These are phyloP conservation scores for Saccharum officinarum DNA, from an alignment of 176 grass and related monocot species.

Conservation along the genomic window DNA sequence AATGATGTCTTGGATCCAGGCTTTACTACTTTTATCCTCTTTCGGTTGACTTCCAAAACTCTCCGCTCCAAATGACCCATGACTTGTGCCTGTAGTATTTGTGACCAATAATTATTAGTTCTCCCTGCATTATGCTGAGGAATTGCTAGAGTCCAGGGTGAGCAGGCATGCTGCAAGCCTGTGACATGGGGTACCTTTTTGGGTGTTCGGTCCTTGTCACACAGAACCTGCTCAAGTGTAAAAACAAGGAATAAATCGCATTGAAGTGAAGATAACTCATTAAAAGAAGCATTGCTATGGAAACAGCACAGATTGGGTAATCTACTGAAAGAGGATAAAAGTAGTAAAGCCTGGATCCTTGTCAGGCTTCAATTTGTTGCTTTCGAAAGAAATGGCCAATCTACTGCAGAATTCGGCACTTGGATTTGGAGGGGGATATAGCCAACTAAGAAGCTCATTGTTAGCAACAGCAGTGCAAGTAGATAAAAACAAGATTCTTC, in stretches of 20 bases:
- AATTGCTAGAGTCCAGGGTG: not conserved
- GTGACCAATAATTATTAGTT: not conserved
- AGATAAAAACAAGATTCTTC: slow-evolving; percentile 15
- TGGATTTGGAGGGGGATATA: slow-evolving; percentile 1
- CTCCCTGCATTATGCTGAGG: not conserved
- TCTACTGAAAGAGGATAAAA: no score
- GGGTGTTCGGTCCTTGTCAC: slow-evolving; percentile 74
- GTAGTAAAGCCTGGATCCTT: no score
- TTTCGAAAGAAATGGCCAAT: slow-evolving; percentile 18
- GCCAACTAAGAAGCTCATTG: not conserved
- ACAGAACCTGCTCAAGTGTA: slow-evolving; percentile 62
- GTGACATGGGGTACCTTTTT: slow-evolving; percentile 55
- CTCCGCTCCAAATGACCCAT: slow-evolving; percentile 85
- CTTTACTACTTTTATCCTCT: slow-evolving; percentile 95
- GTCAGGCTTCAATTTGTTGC: slow-evolving; percentile 13
- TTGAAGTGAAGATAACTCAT: not conserved
- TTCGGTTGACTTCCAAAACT: slow-evolving; percentile 85
- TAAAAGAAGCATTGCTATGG: slow-evolving; percentile 3
- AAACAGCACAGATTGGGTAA: not conserved
- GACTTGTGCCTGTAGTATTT: slow-evolving; percentile 62
- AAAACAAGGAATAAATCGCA: slow-evolving; percentile 13
- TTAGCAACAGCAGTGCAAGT: not conserved
- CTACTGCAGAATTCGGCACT: slow-evolving; percentile 9
- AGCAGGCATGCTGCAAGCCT: not conserved
- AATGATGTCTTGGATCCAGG: slow-evolving; percentile 97